Base-by-base conservation (phyloP, 2,329 filamentous ascomycete species). In the Pochonia chlamydosporia region DNA sequence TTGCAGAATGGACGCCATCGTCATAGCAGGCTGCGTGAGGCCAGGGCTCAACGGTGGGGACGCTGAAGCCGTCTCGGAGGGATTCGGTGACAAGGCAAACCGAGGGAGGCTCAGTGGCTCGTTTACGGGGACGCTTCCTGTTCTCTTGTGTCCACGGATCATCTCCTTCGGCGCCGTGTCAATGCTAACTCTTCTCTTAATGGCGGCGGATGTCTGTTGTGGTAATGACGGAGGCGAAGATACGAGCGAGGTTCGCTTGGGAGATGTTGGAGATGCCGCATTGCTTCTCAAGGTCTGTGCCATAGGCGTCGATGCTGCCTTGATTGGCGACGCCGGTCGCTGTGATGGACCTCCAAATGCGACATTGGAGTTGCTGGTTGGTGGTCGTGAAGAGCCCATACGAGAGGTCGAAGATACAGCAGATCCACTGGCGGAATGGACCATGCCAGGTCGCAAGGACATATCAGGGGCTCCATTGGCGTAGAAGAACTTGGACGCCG, bases 401-500 rank as follows among this genome's bases (percentile, higher is more conserved):
- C 70, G 73, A 39, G 75, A 71, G 46, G 62, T 66, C 40, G 64
- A 68, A 8, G 74, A 78, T 39, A 72, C 63, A 7, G 63, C 64
- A 2, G 78, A 79, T 25, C 66, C 67, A 0, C 76, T 68, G 36
- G 66, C 59, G 46, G 65, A 62, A 9, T 70, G 60, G 43, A 55
- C 61, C 65, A 60, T 54, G 30, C 61, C 57, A 1, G 67, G 56
- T 45, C 69, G 71, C 14, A 53, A 26, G 8, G 61, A 54, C 7
- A 74, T 49, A 47, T 82, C 76, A 2, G 78, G 76, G 13, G 70
- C 69, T 25, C 83, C 82, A 63, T 88, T 86, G 50, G 84, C 87
- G 62, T 89, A 86, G 63, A 90, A 82, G 70, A 91, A 89, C 61
- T 87, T 88, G 65, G 73, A 73, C 6, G 72, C 58, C n/a, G 63